Conservation (phyloP, 805 yeast genomes). For the Tetrapisispora fleetii region DNA sequence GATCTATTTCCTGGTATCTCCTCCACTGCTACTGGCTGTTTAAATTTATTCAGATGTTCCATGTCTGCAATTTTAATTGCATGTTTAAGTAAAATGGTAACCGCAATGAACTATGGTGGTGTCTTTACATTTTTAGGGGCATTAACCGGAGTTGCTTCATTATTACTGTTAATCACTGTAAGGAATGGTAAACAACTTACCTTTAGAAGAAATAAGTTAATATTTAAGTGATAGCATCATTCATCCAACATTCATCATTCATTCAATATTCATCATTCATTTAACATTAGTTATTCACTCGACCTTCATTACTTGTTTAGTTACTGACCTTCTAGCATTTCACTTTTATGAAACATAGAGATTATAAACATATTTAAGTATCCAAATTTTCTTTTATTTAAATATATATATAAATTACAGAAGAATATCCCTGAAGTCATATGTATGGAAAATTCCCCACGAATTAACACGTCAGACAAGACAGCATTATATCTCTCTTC, state of each 20-base stretch:
- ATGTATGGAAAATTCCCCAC: too few relatives aligned
- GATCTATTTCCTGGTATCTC: conserved; percentile 63
- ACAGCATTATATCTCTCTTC: too few relatives aligned
- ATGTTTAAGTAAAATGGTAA: conserved; percentile 51
- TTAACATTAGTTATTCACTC: background rate
- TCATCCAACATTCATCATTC: background rate
- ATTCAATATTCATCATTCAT: background rate
- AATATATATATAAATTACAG: too few relatives aligned
- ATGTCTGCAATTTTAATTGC: conserved; percentile 64
- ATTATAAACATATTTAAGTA: too few relatives aligned
- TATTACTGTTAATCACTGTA: conserved; percentile 21
- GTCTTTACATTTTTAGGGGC: conserved; percentile 64
- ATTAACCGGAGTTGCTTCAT: conserved; percentile 28
- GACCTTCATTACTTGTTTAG: too few relatives aligned
- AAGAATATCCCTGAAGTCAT: too few relatives aligned
- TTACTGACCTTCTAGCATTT: too few relatives aligned
- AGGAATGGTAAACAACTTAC: conserved; percentile 27
- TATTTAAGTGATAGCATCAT: background rate
- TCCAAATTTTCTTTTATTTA: too few relatives aligned
- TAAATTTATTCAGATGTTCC: conserved; percentile 67
- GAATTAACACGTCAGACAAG: too few relatives aligned
- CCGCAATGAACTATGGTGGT: conserved; percentile 57
- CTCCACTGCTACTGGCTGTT: conserved; percentile 64
- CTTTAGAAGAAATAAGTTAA: conserved; percentile 11
- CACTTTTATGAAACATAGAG: too few relatives aligned